phyloP scores from a whole-genome alignment of 345 rosid species.

The Schrenkiella parvula region DNA sequence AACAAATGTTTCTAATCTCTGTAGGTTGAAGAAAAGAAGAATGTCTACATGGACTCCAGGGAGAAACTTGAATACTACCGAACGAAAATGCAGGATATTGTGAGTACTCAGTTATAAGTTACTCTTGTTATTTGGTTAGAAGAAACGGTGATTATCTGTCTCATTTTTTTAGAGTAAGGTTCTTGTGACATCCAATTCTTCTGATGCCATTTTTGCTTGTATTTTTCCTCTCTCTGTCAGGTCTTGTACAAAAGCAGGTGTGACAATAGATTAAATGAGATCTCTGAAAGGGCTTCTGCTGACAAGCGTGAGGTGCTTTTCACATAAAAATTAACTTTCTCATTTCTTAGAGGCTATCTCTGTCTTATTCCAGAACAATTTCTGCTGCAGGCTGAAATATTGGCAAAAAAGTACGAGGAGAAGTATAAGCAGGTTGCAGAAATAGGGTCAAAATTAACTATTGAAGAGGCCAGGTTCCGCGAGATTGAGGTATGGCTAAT shows the following conservation, averaged over 20 bases:
- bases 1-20: slow-evolving; percentile 8
- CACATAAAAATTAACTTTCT: neutral
- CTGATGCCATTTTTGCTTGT: neutral
- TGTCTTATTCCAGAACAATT: slow-evolving; percentile 20
- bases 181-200: slow-evolving; percentile 1
- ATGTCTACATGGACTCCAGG: slow-evolving; percentile 71
- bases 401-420: slow-evolving; percentile 94
- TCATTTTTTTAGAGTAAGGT: neutral
- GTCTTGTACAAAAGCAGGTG: slow-evolving; percentile 94
- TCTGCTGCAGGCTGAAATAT: slow-evolving; percentile 67
- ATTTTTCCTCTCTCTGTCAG: slow-evolving; percentile 35
- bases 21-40: slow-evolving; percentile 60
- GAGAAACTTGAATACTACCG: slow-evolving; percentile 96
- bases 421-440: slow-evolving; percentile 97
- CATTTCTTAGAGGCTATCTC: slow-evolving; percentile 10
- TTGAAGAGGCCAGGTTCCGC: slow-evolving; percentile 92
- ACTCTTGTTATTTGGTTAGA: slow-evolving; percentile 6
- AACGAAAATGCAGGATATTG: slow-evolving; percentile 93
- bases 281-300: slow-evolving; percentile 85
- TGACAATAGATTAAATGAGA: slow-evolving; percentile 91
- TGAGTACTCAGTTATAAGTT: slow-evolving; percentile 46
- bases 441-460: slow-evolving; percentile 86
- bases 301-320: slow-evolving; percentile 85
- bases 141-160: neutral
- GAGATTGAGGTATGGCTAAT: slow-evolving; percentile 66